Evolutionary conservation across 2,329 filamentous ascomycete species (phyloP), one percentile per base, ranked within the genome.

Genomic region (Microdochium trichocladiopsis): DNA sequence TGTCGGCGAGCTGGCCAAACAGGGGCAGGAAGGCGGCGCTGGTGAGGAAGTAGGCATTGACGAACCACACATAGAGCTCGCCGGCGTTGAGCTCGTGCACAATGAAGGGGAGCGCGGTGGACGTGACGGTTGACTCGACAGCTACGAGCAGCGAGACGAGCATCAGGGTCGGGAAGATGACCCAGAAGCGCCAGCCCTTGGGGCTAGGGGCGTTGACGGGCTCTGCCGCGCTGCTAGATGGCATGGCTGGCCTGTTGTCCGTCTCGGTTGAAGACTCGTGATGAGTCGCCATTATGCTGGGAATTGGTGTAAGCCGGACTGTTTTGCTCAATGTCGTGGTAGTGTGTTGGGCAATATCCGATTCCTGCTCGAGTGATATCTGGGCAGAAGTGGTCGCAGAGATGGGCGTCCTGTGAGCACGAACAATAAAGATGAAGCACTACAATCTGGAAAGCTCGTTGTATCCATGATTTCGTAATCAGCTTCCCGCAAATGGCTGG

Each of bases 221-320:
- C 75, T 95, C 93, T 87, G 97, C 94, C 68, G 97, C 94, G 61
- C 94, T 33, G 28, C 8, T 33, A 8, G 28, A 33, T 33, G 28
- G 8, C 33, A 37, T 37, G 33, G 33, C 33, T 37, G 33, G 33
- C 14, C 12, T 37, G 28, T 33, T 33, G 28, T 33, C 28, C 8
- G 28, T 8, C 28, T 33, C 28, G 8, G 14, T 14, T 33, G 28
- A 14, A 33, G 28, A 14, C 28, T 33, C 28, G 14, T 33, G 8
- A 14, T 8, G 28, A 33, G 28, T 33, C 28, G 28, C 8, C 28
- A 33, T 33, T 33, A 14, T 33, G 14, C 28, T 33, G 28, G 14
- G 14, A 14, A 33, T 33, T 14, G 28, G 28, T 33, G 28, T 33
- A 33, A 33, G 28, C 14, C 28, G 14, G 28, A 33, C 28, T 33